phyloP scores from a whole-genome alignment of 2,329 filamentous ascomycete species.

The Monilinia fructigena region DNA sequence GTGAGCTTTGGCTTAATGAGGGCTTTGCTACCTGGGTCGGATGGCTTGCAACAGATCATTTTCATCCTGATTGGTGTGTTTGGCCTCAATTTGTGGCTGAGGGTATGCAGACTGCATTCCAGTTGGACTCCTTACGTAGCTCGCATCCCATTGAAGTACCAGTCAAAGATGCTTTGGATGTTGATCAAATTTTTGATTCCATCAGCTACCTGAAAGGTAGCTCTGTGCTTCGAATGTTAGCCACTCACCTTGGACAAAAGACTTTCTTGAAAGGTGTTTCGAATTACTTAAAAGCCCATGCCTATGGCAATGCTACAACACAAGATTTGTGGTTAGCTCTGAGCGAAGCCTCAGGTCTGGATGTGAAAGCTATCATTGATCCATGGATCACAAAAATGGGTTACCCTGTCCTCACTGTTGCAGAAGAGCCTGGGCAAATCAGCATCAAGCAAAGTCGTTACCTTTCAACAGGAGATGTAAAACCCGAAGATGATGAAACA shows the following conservation, averaged over 20 bases:
- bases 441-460: conserved; percentile 83
- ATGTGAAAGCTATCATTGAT: conserved; percentile 85
- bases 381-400: conserved; percentile 96
- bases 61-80: conserved; percentile 96
- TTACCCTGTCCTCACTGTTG: conserved; percentile 83
- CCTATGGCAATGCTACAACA: conserved; percentile 88
- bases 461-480: conserved; percentile 86
- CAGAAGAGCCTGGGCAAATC: conserved; percentile 80
- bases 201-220: conserved; percentile 97
- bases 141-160: conserved; percentile 97
- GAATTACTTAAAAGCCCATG: conserved; percentile 82
- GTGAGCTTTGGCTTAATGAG: conserved; percentile 90
- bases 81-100: conserved; percentile 98
- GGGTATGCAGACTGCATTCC: conserved; percentile 87
- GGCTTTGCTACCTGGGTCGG: conserved; percentile 98
- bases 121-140: conserved; percentile 82
- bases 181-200: conserved; percentile 96
- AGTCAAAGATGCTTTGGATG: conserved; percentile 87
- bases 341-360: conserved; percentile 80
- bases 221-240: conserved; percentile 95
- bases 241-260: conserved; percentile 81
- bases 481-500: conserved; percentile 85
- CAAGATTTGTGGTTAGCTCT: conserved; percentile 88
- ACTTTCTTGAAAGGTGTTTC: conserved; percentile 88
- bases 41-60: conserved; percentile 72